These are phyloP conservation scores for Fusarium albidum DNA, from an alignment of 2,329 filamentous ascomycete genomes.

Conservation along the genomic window DNA sequence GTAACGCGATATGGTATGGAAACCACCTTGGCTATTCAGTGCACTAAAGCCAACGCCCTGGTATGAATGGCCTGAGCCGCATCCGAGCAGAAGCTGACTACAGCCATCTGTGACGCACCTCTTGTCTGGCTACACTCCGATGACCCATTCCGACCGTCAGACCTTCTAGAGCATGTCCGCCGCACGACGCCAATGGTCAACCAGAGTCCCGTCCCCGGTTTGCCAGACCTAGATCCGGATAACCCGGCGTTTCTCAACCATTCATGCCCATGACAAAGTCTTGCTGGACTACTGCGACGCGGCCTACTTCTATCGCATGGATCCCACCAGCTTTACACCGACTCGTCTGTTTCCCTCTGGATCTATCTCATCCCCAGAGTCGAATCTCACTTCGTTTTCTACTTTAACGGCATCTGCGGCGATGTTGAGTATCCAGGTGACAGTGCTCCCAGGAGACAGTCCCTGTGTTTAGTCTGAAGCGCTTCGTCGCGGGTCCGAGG, in stretches of 20 bases:
- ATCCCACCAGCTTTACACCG: constrained; percentile 36
- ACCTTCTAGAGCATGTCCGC: constrained; percentile 41
- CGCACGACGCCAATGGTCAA: constrained; percentile 39
- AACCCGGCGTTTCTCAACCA: constrained; percentile 40
- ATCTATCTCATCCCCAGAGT: neutral
- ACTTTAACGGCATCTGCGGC: constrained; percentile 44
- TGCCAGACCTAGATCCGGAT: constrained; percentile 37
- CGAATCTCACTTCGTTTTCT: constrained; percentile 42
- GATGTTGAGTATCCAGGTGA: constrained; percentile 16
- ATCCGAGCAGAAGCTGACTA: no score
- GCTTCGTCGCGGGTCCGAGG: constrained; percentile 41
- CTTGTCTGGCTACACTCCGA: constrained; percentile 45
- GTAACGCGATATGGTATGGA: no score
- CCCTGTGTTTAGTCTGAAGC: constrained; percentile 27
- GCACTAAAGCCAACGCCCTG: no score
- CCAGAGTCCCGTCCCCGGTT: constrained; percentile 21
- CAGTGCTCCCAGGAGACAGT: constrained; percentile 39
- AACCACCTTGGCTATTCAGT: no score
- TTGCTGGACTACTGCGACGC: constrained; percentile 43
- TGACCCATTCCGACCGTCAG: constrained; percentile 42
- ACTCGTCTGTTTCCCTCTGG: constrained; percentile 29
- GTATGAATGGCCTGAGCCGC: no score
- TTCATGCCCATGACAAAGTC: constrained; percentile 39
- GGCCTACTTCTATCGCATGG: constrained; percentile 1
- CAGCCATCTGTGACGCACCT: no score